Evolutionary conservation across 2,329 filamentous ascomycete species (phyloP).

Genomic region (Colletotrichum limetticola): DNA sequence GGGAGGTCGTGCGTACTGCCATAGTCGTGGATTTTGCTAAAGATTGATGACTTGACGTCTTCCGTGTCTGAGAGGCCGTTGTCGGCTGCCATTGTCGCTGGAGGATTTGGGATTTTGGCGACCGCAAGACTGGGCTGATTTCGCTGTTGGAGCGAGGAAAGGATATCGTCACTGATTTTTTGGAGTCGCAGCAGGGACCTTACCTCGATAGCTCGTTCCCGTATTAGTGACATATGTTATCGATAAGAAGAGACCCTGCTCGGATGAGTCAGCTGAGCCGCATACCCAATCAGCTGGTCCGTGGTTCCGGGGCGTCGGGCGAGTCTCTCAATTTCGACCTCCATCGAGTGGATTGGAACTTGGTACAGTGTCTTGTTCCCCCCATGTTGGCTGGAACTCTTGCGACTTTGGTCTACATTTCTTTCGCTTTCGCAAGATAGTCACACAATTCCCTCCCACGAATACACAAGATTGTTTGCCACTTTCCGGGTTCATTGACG

Average conservation of each 20-base stretch:
- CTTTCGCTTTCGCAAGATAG: slow-evolving; percentile 4
- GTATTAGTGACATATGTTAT: slow-evolving; percentile 25
- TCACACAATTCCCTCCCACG: not conserved
- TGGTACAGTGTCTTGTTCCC: slow-evolving; percentile 22
- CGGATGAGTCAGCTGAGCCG: slow-evolving; percentile 25
- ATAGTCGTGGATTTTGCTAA: slow-evolving; percentile 54
- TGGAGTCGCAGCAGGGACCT: not conserved
- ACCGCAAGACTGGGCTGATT: not conserved
- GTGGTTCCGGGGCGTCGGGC: not conserved
- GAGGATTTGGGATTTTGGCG: not conserved
- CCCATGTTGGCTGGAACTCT: not conserved
- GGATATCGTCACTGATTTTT: slow-evolving; percentile 24
- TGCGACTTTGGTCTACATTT: not conserved
- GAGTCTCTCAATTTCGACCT: slow-evolving; percentile 30
- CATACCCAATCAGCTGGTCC: slow-evolving; percentile 26
- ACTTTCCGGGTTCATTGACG: not conserved
- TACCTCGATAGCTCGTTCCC: not conserved
- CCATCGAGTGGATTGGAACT: slow-evolving; percentile 16
- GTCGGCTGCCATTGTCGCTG: slow-evolving; percentile 11
- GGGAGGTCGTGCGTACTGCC: slow-evolving; percentile 55
- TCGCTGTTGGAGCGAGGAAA: not conserved
- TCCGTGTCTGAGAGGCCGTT: not conserved
- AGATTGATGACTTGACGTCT: slow-evolving; percentile 12
- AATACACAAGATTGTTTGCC: not conserved
- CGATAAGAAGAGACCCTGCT: slow-evolving; percentile 24